These are phyloP conservation scores for Xylariaceae sp. DNA, from an alignment of 2,329 filamentous ascomycete genomes.

Conservation along the genomic window DNA sequence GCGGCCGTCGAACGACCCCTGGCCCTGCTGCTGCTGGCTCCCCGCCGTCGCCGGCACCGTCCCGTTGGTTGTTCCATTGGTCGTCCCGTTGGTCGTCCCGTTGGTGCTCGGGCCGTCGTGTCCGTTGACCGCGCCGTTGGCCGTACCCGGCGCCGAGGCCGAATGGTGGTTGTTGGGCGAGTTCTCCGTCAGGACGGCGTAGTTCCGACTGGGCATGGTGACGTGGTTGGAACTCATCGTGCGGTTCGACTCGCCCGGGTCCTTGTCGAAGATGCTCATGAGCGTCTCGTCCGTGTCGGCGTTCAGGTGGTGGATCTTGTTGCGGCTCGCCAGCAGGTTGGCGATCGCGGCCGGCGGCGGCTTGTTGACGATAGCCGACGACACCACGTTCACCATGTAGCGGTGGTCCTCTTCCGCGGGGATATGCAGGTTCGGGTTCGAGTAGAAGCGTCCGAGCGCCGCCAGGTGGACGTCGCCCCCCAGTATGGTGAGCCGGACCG, in stretches of 20 bases:
- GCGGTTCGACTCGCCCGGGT: constrained; percentile 72
- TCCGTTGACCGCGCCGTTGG: constrained; percentile 6
- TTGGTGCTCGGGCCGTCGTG: constrained; percentile 7
- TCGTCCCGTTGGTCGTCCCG: no score
- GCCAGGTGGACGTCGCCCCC: constrained; percentile 91
- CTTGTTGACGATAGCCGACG: constrained; percentile 92
- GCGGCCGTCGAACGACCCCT: constrained; percentile 39
- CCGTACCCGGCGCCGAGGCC: constrained; percentile 15
- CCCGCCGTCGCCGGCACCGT: constrained; percentile 7
- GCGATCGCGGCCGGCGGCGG: constrained; percentile 82
- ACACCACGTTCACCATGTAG: constrained; percentile 93
- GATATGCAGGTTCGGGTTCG: constrained; percentile 71
- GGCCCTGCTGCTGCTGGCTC: constrained; percentile 5
- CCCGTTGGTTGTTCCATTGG: no score
- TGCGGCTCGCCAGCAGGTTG: constrained; percentile 82
- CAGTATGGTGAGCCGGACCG: constrained; percentile 82
- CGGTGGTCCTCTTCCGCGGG: constrained; percentile 76
- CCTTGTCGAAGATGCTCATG: constrained; percentile 83
- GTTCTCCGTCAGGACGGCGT: constrained; percentile 84
- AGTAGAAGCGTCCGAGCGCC: constrained; percentile 90
- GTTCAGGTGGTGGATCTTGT: constrained; percentile 69
- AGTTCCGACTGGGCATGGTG: constrained; percentile 90
- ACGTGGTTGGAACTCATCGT: constrained; percentile 69
- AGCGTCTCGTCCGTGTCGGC: constrained; percentile 82
- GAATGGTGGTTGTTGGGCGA: constrained; percentile 52